Percentiles rank a stretch among this genome's conserved stretches.
phyloP scores from a whole-genome alignment of 176 grass and related monocot species.

The Musa troglodytarum region DNA sequence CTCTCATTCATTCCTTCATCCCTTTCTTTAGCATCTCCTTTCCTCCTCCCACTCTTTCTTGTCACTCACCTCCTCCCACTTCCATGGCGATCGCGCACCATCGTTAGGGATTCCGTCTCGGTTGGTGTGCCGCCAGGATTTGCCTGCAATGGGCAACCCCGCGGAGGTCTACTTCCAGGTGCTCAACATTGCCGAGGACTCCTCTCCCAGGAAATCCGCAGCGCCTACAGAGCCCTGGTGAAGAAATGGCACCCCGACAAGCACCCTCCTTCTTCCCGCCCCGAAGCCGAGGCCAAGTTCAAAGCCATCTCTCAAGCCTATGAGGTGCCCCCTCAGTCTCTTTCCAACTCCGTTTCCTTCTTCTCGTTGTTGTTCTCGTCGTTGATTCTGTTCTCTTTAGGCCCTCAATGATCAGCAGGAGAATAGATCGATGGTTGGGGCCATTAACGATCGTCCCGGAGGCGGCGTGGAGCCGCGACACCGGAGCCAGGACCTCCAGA shows the following conservation, averaged over 20 bases:
- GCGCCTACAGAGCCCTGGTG: conserved; percentile 66
- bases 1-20: too few species aligned
- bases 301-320: conserved; percentile 92
- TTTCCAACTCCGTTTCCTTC: background rate
- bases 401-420: conserved; percentile 75
- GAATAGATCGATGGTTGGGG: conserved; percentile 33
- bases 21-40: background rate
- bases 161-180: conserved; percentile 70
- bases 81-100: background rate
- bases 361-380: background rate
- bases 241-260: conserved; percentile 99
- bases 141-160: conserved; percentile 53
- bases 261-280: conserved; percentile 81
- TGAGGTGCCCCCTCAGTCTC: conserved; percentile 27
- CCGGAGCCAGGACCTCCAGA: background rate
- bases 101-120: background rate
- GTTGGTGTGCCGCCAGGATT: background rate
- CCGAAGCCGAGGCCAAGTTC: conserved; percentile 81
- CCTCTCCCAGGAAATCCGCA: conserved; percentile 71
- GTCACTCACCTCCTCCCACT: background rate
- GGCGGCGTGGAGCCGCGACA: background rate
- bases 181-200: conserved; percentile 57
- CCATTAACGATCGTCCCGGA: too few species aligned
- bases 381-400: conserved; percentile 17
- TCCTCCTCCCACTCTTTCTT: too few species aligned